phyloP scores from a whole-genome alignment of 2,329 filamentous ascomycete species.

The Fusarium sp. region DNA sequence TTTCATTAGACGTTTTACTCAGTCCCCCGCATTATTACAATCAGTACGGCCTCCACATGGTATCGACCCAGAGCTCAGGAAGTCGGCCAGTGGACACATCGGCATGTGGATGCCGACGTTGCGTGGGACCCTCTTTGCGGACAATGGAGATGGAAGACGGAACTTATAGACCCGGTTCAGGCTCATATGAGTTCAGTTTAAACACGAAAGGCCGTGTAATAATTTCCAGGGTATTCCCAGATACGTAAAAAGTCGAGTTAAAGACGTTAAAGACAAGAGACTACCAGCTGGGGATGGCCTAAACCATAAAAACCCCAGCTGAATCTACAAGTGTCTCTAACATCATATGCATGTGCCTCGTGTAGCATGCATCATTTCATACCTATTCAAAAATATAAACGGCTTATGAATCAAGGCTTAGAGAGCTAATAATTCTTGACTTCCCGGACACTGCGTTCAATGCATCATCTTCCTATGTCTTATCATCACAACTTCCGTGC shows the following conservation, averaged over 20 bases:
- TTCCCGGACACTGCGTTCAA: too few species aligned
- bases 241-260: neutral
- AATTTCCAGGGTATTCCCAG: neutral
- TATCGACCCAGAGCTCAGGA: neutral
- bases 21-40: neutral
- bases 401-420: neutral
- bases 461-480: too few species aligned
- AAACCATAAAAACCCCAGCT: fast-evolving
- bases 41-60: too few species aligned
- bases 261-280: neutral
- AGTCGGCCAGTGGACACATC: neutral
- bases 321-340: neutral
- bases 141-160: neutral
- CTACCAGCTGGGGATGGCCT: neutral
- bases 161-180: neutral
- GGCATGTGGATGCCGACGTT: neutral
- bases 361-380: neutral
- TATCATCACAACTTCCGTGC: neutral
- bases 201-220: neutral
- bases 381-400: fast-evolving
- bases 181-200: neutral
- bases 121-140: neutral
- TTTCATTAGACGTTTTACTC: neutral
- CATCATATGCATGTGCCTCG: neutral
- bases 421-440: neutral